These are phyloP conservation scores for Coleophoma eucalyptorum DNA, from an alignment of 2,329 filamentous ascomycete species.

Conservation along the genomic window DNA sequence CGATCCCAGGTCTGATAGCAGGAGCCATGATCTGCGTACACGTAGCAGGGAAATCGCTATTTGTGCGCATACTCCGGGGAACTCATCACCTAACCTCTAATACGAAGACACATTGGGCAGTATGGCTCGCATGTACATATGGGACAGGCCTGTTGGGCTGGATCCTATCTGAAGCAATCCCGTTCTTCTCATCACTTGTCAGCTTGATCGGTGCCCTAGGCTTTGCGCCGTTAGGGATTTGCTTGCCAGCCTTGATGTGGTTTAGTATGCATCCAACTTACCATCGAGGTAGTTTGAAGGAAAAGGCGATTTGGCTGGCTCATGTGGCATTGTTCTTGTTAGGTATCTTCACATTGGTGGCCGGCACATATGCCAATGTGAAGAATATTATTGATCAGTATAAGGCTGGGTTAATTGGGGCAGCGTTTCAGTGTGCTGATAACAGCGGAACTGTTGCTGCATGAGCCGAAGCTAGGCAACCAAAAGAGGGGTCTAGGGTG, in stretches of 20 bases:
- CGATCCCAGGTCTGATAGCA: slow-evolving; percentile 46
- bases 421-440: background rate
- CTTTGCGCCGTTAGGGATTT: background rate
- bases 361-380: background rate
- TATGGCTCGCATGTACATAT: slow-evolving; percentile 41
- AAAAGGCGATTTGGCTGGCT: background rate
- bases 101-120: slow-evolving; percentile 41
- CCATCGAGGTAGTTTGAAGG: background rate
- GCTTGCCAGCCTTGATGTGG: background rate
- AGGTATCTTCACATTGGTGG: background rate
- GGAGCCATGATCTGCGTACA: slow-evolving; percentile 21
- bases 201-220: slow-evolving; percentile 43
- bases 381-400: background rate
- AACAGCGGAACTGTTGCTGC: background rate
- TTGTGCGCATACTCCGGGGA: slow-evolving; percentile 45
- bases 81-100: slow-evolving; percentile 44
- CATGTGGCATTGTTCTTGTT: background rate
- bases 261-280: slow-evolving; percentile 1
- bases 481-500: no score
- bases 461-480: background rate
- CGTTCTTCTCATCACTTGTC: slow-evolving; percentile 47
- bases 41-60: slow-evolving; percentile 43
- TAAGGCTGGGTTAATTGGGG: background rate
- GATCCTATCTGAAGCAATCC: slow-evolving; percentile 43
- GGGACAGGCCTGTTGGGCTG: slow-evolving; percentile 37